Evolutionary conservation across 805 yeast genomes (phyloP).

Genomic region (Lachancea meyersii): DNA sequence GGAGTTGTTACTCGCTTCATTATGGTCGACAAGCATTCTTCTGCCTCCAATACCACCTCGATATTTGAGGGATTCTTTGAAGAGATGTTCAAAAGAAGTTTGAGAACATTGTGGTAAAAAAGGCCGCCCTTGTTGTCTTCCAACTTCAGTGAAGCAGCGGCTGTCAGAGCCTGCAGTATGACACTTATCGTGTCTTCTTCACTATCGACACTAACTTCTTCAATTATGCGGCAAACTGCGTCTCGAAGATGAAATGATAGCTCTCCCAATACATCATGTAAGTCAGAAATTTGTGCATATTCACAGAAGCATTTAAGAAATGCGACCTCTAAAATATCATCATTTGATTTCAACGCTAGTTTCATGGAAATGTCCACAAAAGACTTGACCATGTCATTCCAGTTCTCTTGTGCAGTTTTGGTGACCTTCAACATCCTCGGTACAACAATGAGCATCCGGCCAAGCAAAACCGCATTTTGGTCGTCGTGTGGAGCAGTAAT

Average conservation of each 20-base stretch:
- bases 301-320: constrained; percentile 48
- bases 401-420: constrained; percentile 30
- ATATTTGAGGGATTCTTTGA: constrained; percentile 70
- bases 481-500: not conserved
- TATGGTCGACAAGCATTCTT: constrained; percentile 60
- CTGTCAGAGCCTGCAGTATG: constrained; percentile 60
- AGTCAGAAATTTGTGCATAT: constrained; percentile 38
- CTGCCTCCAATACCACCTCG: constrained; percentile 58
- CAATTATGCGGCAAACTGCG: constrained; percentile 34
- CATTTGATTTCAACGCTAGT: constrained; percentile 23
- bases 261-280: constrained; percentile 24
- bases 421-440: constrained; percentile 57
- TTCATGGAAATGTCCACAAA: constrained; percentile 21
- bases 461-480: constrained; percentile 36
- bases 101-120: constrained; percentile 35
- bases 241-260: constrained; percentile 19
- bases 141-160: constrained; percentile 20
- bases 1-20: constrained; percentile 41
- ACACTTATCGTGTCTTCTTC: constrained; percentile 77
- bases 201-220: constrained; percentile 48
- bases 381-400: constrained; percentile 30
- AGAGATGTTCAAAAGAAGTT: constrained; percentile 56
- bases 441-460: constrained; percentile 45
- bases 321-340: constrained; percentile 31
- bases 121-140: constrained; percentile 19